A percentile compares a stretch with the other conserved stretches of the same genome.
Evolutionary conservation across 2,329 filamentous ascomycete genomes (phyloP).

Genomic region (Xylariaceae sp.): DNA sequence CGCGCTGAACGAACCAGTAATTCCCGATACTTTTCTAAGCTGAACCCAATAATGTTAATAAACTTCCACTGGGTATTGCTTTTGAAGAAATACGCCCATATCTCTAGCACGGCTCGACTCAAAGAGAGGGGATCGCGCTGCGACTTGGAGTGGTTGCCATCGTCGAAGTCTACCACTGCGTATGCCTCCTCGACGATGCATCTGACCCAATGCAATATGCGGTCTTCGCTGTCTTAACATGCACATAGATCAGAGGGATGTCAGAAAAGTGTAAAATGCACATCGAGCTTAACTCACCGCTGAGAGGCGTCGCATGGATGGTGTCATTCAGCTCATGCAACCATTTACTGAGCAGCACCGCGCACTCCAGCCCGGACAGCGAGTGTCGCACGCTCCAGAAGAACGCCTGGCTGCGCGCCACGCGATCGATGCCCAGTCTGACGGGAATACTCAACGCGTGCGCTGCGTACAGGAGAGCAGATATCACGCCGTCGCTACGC

Average conservation of each 20-base stretch:
- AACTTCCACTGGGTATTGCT: conserved; percentile 45
- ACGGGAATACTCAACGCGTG: conserved; percentile 54
- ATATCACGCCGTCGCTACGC: conserved; percentile 42
- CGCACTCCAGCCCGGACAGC: conserved; percentile 50
- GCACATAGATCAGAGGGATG: not conserved
- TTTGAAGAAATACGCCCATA: conserved; percentile 43
- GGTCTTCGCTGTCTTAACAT: conserved; percentile 34
- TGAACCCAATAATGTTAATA: conserved; percentile 40
- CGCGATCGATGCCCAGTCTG: conserved; percentile 48
- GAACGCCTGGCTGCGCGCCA: conserved; percentile 53
- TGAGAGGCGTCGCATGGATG: conserved; percentile 17
- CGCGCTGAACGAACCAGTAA: not conserved
- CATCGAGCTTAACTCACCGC: conserved; percentile 16
- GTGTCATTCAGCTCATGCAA: conserved; percentile 26
- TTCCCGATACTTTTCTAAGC: conserved; percentile 33
- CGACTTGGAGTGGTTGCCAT: conserved; percentile 24
- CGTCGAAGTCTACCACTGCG: conserved; percentile 33
- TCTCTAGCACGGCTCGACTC: conserved; percentile 36
- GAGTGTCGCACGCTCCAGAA: conserved; percentile 56
- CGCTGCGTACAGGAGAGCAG: conserved; percentile 48
- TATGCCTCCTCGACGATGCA: conserved; percentile 42
- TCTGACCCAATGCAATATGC: conserved; percentile 42
- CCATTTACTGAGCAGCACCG: conserved; percentile 50
- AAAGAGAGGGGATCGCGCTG: conserved; percentile 28
- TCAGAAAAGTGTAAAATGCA: not conserved